phyloP scores from a whole-genome alignment of 495 filamentous ascomycete species.

The Penicillium herquei region DNA sequence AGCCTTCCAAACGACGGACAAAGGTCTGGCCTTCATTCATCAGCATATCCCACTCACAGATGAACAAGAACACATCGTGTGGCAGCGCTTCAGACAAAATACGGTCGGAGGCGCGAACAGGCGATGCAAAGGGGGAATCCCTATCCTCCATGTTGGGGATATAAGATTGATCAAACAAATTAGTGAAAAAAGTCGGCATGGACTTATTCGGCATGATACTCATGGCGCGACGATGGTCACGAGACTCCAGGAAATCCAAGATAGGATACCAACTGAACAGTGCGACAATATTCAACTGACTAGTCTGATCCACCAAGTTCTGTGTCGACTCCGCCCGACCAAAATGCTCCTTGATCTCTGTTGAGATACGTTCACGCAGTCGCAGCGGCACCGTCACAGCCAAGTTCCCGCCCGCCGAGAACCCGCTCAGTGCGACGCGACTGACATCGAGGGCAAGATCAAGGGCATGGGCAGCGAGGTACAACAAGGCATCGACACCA shows the following conservation, averaged over 20 bases:
- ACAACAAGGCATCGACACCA: conserved; percentile 66
- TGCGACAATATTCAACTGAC: conserved; percentile 48
- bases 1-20: conserved; percentile 57
- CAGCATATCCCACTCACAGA: conserved; percentile 92
- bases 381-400: conserved; percentile 76
- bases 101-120: conserved; percentile 57
- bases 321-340: conserved; percentile 39
- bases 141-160: conserved; percentile 54
- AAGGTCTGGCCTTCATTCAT: conserved; percentile 72
- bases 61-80: conserved; percentile 65
- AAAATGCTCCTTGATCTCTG: conserved; percentile 27
- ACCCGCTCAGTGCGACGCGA: conserved; percentile 74
- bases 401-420: conserved; percentile 86
- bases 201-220: conserved; percentile 68
- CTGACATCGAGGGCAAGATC: conserved; percentile 57
- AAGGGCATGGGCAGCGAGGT: conserved; percentile 57
- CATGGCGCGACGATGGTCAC: conserved; percentile 67
- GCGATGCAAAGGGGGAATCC: conserved; percentile 60
- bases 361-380: conserved; percentile 40
- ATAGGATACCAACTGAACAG: conserved; percentile 80
- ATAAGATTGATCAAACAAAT: conserved; percentile 85
- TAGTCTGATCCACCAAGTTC: conserved; percentile 33
- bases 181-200: conserved; percentile 69
- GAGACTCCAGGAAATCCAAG: conserved; percentile 75
- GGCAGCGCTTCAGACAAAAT: conserved; percentile 54